phyloP scores from a whole-genome alignment of 2,329 filamentous ascomycete genomes.

The Botryosphaeria dothidea region DNA sequence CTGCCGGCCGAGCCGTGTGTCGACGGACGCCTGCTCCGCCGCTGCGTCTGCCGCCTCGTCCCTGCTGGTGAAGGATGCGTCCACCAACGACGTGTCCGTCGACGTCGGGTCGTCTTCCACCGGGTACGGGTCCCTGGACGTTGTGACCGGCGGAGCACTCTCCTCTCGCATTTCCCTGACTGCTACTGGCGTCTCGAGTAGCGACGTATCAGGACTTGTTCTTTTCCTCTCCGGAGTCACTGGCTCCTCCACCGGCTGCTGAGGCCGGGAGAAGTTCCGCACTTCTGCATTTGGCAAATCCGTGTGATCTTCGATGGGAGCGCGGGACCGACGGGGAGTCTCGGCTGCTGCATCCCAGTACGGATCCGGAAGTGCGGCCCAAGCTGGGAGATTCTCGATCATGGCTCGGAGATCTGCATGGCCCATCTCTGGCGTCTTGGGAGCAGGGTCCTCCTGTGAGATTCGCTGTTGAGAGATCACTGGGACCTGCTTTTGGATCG shows the following conservation, averaged over 20 bases:
- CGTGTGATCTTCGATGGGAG: background rate
- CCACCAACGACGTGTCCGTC: constrained; percentile 1
- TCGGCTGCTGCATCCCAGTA: background rate
- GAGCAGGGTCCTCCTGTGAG: background rate
- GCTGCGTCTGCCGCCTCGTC: background rate
- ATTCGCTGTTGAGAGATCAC: background rate
- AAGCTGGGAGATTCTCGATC: background rate
- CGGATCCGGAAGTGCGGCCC: constrained; percentile 2
- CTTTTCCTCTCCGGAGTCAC: background rate
- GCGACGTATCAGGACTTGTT: background rate
- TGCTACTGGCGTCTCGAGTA: background rate
- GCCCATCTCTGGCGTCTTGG: background rate
- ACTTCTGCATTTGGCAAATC: background rate
- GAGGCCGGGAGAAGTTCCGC: background rate
- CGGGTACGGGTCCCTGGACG: background rate
- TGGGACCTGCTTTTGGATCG: background rate
- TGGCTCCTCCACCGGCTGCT: background rate
- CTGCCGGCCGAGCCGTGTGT: background rate
- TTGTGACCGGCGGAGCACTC: constrained; percentile 1
- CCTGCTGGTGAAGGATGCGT: background rate
- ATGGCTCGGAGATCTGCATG: background rate
- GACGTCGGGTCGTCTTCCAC: constrained; percentile 4
- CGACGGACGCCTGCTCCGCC: background rate
- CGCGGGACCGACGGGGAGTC: background rate
- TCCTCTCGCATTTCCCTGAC: background rate